These are phyloP conservation scores for Schrenkiella parvula DNA, from an alignment of 345 rosid species.

Conservation along the genomic window DNA sequence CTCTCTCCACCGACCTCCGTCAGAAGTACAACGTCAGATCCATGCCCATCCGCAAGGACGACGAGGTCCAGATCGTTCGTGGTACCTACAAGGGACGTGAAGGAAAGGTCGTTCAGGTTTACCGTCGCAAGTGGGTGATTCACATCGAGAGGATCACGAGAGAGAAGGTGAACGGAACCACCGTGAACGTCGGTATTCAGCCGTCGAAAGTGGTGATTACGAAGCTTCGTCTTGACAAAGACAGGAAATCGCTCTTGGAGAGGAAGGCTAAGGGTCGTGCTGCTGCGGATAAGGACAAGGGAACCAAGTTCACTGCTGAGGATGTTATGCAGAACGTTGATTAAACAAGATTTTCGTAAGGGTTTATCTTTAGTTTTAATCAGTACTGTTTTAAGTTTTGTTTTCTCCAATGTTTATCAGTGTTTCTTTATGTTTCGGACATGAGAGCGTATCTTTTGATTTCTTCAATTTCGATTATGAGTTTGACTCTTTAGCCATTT, in stretches of 20 bases:
- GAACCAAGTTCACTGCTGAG: slow-evolving; percentile 67
- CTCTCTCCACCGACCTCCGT: slow-evolving; percentile 64
- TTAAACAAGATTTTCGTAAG: slow-evolving; percentile 8
- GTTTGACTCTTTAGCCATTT: not conserved
- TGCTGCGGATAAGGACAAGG: slow-evolving; percentile 75
- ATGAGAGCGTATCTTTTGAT: not conserved
- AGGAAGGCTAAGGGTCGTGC: slow-evolving; percentile 81
- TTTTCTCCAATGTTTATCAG: not conserved
- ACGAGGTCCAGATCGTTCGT: slow-evolving; percentile 77
- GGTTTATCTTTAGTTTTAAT: not conserved
- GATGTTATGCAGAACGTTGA: slow-evolving; percentile 83
- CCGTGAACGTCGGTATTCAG: slow-evolving; percentile 70
- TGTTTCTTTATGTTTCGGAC: not conserved
- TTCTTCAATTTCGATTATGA: not conserved
- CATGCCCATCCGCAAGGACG: slow-evolving; percentile 79
- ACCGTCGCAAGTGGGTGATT: slow-evolving; percentile 80
- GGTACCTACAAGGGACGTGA: slow-evolving; percentile 83
- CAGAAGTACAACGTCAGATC: slow-evolving; percentile 78
- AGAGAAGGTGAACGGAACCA: slow-evolving; percentile 78
- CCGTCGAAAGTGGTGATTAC: slow-evolving; percentile 71
- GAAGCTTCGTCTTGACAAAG: slow-evolving; percentile 77
- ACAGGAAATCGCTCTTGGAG: slow-evolving; percentile 61
- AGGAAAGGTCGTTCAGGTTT: slow-evolving; percentile 74
- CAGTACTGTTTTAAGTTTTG: not conserved
- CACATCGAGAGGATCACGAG: slow-evolving; percentile 79